Evolutionary conservation across 805 yeast species (phyloP), one percentile per base, ranked within the genome.

Genomic region (Sugiyamaella lignohabitans): DNA sequence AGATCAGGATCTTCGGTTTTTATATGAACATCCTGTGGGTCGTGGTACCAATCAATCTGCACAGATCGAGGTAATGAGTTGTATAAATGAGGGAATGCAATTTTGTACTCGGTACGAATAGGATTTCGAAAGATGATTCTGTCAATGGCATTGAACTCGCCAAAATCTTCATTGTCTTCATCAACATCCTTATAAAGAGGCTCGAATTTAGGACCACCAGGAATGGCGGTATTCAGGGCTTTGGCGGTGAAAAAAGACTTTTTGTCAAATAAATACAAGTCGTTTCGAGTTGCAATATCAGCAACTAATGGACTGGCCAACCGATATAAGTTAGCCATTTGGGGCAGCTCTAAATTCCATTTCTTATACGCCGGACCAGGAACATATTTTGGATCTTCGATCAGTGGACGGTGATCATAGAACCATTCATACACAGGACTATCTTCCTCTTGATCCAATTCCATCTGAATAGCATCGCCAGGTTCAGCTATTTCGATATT

Each of bases 181-280:
- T 80, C 80, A 34, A 71, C 68, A 44, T 82, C 85, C 50, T 81
- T 79, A 65, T 73, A 79, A 14, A 89, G 65, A 0, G 95, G 95
- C 66, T 89, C 98, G 64, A 88, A 93, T 60, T 84, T 86, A 10
- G 99, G 98, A 0, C 98, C 99, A 10, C 96, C 96, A 0, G 97
- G 96, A 29, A 93, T 71, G 1, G 95, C 83, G 39, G 82, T 74
- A 58, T 89, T 87, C 43, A 93, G 71, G 5, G 95, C 91, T 60
- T 93, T 93, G 0, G 98, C 95, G 0, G 96, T 89, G 62, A 83
- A 78, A 54, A 93, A 86, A 0, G 96, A 73, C 46, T 82, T 73
- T 48, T 78, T 79, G 56, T 89, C 88, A 61, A 89, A 91, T 35
- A 88, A 65, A 57, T 84, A 84, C 49, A 66, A 74, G 56, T 76